Evolutionary conservation across 768 basidiomycete genomes (phyloP), one percentile per base, ranked within the genome.

Genomic region (Glaciozyma antarctica): DNA sequence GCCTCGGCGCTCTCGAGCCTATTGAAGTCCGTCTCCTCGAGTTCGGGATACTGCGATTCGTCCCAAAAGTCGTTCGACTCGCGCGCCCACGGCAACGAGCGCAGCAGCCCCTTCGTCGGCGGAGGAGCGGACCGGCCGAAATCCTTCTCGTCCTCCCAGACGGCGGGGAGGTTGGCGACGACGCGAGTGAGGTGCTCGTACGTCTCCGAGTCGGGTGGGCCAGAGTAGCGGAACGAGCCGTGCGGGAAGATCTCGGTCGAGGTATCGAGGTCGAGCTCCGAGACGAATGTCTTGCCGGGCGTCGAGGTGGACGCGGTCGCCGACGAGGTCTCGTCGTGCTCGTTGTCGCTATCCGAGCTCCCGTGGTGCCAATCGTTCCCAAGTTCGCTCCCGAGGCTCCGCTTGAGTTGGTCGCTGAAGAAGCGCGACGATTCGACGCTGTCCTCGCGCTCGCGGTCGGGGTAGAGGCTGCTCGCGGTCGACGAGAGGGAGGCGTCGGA

Each of bases 351-450:
- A 19, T 24, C 45, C 24, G 28, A 26, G 17, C 24, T 26, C 2
- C 34, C 53, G 32, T 10, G 48, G 15, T 22, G n/a, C 58, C 58
- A 64, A 1, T 52, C 28, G 5, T 26, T 49, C 12, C 52, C 64
- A 21, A 65, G 60, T 41, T 65, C 64, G 49, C 59, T 57, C 16
- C 17, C 41, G 48, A 65, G 60, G 13, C 32, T 61, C 15, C 60
- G 45, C 53, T 32, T 41, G 10, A 30, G 16, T 5, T 17, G 9
- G 32, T 28, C 43, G 44, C 16, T 22, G 21, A 1, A 12, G 19
- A 24, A 44, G 43, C 53, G 53, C 2, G 24, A 28, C 6, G 51
- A 52, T 24, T 44, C 38, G 41, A 22, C 6, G 32, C 19, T 16
- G 30, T 19, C n/a, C 22, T 17, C 13, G 38, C 34, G 22, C 34